Evolutionary conservation across 345 rosid genomes (phyloP).

Genomic region (Turnera subulata): DNA sequence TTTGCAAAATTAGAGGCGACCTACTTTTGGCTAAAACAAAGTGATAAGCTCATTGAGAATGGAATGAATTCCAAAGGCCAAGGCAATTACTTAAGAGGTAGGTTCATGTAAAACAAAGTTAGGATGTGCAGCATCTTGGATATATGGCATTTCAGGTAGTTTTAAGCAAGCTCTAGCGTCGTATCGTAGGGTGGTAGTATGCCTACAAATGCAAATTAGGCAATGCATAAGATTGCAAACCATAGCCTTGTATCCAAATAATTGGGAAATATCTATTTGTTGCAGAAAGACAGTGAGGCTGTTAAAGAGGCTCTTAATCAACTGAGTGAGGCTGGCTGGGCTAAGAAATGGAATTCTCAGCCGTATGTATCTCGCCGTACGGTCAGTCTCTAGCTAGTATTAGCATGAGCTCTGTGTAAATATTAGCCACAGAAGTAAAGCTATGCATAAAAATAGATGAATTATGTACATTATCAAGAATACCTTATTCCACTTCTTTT

Average conservation of each 20-base stretch:
- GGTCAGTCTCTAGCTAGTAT: constrained; percentile 54
- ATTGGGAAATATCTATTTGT: not conserved
- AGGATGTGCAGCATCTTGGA: not conserved
- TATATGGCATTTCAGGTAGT: not conserved
- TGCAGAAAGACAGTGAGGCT: constrained; percentile 78
- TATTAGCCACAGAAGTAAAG: constrained; percentile 7
- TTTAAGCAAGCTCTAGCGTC: not conserved
- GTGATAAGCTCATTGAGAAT: no score
- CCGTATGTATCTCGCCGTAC: constrained; percentile 92
- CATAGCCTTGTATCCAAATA: not conserved
- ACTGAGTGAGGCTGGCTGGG: constrained; percentile 75
- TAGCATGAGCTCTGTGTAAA: constrained; percentile 25
- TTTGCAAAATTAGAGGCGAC: no score
- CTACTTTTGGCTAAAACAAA: no score
- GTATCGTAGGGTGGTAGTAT: not conserved
- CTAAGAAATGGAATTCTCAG: constrained; percentile 92
- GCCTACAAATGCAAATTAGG: not conserved
- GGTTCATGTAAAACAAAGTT: no score
- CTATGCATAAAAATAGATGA: constrained; percentile 14
- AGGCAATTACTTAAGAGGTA: no score
- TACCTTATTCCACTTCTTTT: not conserved
- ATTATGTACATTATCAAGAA: not conserved
- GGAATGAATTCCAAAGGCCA: no score
- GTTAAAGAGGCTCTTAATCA: constrained; percentile 77
- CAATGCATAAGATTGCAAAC: not conserved